phyloP scores from a whole-genome alignment of 345 rosid genomes.

The Stellera chamaejasme region DNA sequence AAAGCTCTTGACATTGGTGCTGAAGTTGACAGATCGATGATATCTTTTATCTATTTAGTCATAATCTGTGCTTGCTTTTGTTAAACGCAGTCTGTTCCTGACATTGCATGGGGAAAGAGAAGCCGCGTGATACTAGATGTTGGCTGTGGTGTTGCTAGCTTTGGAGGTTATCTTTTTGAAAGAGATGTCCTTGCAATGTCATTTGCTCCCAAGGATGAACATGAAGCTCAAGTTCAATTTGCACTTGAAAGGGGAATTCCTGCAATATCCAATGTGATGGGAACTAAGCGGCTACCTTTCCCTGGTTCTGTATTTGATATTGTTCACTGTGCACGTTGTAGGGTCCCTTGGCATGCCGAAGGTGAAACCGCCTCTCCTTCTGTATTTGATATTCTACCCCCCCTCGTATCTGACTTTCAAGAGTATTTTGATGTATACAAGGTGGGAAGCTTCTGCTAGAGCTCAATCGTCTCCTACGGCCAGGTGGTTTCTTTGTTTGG shows the following conservation, averaged over 20 bases:
- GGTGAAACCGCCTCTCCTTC: constrained; percentile 26
- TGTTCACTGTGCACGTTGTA: constrained; percentile 88
- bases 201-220: constrained; percentile 94
- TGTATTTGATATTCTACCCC: no score
- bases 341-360: constrained; percentile 95
- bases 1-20: no score
- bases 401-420: constrained; percentile 5
- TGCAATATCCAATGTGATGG: constrained; percentile 78
- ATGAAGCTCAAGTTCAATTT: constrained; percentile 91
- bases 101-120: constrained; percentile 70
- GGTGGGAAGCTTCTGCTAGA: constrained; percentile 95
- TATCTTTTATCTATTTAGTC: background rate
- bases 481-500: constrained; percentile 96
- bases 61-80: background rate
- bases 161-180: constrained; percentile 81
- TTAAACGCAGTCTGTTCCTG: constrained; percentile 43
- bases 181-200: constrained; percentile 79
- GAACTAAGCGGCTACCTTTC: constrained; percentile 72
- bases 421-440: constrained; percentile 22
- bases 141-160: constrained; percentile 94
- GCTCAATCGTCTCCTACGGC: constrained; percentile 78
- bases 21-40: background rate
- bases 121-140: constrained; percentile 76
- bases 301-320: constrained; percentile 71
- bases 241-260: constrained; percentile 93